Evolutionary conservation across 169 alveolate genomes (phyloP).

Genomic region (Plasmodium vivax): DNA sequence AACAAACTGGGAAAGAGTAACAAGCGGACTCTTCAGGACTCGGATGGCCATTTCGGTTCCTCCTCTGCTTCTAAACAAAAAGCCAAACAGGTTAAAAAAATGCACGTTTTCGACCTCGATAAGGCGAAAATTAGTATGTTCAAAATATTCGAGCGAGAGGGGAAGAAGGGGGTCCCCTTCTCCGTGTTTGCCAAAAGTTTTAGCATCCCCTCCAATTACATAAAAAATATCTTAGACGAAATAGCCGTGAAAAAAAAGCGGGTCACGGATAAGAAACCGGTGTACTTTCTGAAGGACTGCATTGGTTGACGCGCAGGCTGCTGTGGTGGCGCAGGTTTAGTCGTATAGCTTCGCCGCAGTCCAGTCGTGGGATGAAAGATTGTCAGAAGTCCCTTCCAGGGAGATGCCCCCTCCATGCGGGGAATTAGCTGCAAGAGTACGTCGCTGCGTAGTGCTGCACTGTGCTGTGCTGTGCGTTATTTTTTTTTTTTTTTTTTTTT

Average conservation of each 20-base stretch:
- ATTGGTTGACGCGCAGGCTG: not conserved
- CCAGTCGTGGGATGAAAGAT: not conserved
- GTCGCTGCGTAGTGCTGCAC: not conserved
- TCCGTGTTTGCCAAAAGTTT: constrained; percentile 65
- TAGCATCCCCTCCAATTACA: constrained; percentile 57
- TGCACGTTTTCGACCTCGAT: constrained; percentile 65
- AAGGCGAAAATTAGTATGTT: constrained; percentile 73
- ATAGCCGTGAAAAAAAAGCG: constrained; percentile 68
- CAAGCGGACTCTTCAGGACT: constrained; percentile 29
- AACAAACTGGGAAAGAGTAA: constrained; percentile 19
- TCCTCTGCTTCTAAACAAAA: constrained; percentile 47
- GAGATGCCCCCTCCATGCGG: not conserved
- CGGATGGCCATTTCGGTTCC: constrained; percentile 1
- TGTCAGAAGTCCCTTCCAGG: not conserved
- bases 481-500: not conserved
- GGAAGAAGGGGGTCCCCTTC: constrained; percentile 74
- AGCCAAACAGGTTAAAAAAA: constrained; percentile 55
- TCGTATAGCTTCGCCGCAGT: not conserved
- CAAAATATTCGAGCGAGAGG: constrained; percentile 69
- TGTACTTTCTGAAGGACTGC: constrained; percentile 52
- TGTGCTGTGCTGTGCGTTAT: not conserved
- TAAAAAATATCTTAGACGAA: constrained; percentile 68
- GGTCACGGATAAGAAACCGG: constrained; percentile 49
- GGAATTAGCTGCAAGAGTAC: not conserved
- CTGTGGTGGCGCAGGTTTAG: not conserved